These are phyloP conservation scores for Areca catechu DNA, from an alignment of 176 grass and related monocot genomes.

Conservation along the genomic window DNA sequence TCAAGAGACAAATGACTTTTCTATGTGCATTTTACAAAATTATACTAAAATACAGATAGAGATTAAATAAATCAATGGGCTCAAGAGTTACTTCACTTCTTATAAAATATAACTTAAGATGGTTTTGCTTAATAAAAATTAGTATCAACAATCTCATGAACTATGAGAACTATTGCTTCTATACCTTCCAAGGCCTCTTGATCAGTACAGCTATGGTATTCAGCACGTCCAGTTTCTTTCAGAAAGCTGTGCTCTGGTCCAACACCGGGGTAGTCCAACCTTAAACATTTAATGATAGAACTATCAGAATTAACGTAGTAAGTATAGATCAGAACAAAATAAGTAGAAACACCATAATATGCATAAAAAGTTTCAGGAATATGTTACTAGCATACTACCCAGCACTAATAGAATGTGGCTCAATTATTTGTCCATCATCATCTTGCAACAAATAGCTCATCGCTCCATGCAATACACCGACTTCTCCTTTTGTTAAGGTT, in stretches of 20 bases:
- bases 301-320: not conserved
- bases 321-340: no score
- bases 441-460: conserved; percentile 95
- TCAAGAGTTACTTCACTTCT: no score
- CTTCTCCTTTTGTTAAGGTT: conserved; percentile 82
- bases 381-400: conserved; percentile 38
- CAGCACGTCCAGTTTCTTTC: conserved; percentile 83
- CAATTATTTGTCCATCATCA: conserved; percentile 90
- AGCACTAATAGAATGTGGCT: conserved; percentile 97
- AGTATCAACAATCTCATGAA: not conserved
- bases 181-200: conserved; percentile 88
- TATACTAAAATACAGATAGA: no score
- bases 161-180: not conserved
- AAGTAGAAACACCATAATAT: not conserved
- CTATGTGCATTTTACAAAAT: no score
- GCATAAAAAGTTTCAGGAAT: not conserved
- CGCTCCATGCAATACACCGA: conserved; percentile 91
- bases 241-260: conserved; percentile 93
- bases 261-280: conserved; percentile 95
- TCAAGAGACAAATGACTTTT: no score
- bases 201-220: conserved; percentile 92
- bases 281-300: conserved; percentile 6
- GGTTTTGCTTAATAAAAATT: no score
- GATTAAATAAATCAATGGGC: no score
- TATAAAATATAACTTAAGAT: no score